These are phyloP conservation scores for Auricularia sp. DNA, from an alignment of 768 basidiomycete genomes.

Conservation along the genomic window DNA sequence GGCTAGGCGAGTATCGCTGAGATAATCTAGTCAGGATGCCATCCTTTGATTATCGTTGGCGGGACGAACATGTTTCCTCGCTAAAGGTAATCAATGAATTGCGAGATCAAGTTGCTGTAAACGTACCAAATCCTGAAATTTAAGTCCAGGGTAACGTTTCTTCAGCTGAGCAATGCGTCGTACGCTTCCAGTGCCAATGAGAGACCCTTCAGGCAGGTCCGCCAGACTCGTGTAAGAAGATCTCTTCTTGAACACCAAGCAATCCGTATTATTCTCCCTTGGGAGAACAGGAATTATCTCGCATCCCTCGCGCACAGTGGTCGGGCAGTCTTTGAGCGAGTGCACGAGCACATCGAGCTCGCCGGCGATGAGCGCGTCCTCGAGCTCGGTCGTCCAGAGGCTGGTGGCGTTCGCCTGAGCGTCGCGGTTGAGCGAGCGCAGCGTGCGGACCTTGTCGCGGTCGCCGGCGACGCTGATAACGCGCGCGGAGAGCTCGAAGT, in stretches of 20 bases:
- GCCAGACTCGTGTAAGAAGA: constrained; percentile 57
- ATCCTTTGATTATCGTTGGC: background rate
- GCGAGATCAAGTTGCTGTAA: background rate
- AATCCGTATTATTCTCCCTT: constrained; percentile 83
- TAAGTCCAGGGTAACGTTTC: constrained; percentile 61
- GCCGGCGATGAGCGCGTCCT: constrained; percentile 63
- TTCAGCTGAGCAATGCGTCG: constrained; percentile 84
- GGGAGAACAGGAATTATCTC: constrained; percentile 75
- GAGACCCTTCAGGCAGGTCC: constrained; percentile 77
- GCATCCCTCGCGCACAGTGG: constrained; percentile 73
- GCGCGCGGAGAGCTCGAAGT: constrained; percentile 24
- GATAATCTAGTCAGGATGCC: constrained; percentile 8
- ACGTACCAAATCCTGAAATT: constrained; percentile 84
- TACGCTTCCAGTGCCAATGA: constrained; percentile 94
- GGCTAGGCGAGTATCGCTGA: constrained; percentile 76
- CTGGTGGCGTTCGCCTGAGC: constrained; percentile 46
- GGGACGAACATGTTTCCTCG: constrained; percentile 74
- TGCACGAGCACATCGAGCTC: constrained; percentile 89
- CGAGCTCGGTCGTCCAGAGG: constrained; percentile 94
- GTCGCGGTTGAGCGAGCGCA: background rate
- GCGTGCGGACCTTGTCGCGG: constrained; percentile 54
- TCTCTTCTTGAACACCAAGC: constrained; percentile 75
- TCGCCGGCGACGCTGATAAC: constrained; percentile 59
- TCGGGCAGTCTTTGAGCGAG: constrained; percentile 88
- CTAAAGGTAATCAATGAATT: constrained; percentile 24